Percentiles rank a stretch among this genome's conserved stretches.
phyloP scores from a whole-genome alignment of 441 rosid genomes.

The Viola pubescens region DNA sequence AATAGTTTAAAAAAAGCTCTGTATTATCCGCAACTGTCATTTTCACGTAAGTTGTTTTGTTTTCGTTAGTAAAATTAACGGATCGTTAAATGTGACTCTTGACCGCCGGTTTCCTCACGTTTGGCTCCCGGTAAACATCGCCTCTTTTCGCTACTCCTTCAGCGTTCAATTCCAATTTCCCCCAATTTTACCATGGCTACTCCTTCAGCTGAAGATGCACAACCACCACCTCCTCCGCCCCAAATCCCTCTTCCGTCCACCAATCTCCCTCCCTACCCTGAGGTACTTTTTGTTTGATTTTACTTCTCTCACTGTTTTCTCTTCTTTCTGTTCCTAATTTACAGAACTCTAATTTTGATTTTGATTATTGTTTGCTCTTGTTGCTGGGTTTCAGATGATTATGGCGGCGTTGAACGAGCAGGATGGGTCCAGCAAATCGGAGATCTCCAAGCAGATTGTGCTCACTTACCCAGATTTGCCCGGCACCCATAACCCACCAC shows the following conservation, averaged over 20 bases:
- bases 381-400: constrained; percentile 41
- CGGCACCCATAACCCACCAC: constrained; percentile 47
- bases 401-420: constrained; percentile 43
- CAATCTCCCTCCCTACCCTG: constrained; percentile 29
- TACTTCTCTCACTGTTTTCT: background rate
- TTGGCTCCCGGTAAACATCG: too few species aligned
- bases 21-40: too few species aligned
- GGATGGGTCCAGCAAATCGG: constrained; percentile 45
- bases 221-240: constrained; percentile 6
- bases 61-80: too few species aligned
- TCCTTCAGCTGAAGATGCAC: background rate
- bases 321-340: background rate
- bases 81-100: too few species aligned
- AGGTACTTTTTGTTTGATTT: constrained; percentile 18
- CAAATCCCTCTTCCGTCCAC: constrained; percentile 8
- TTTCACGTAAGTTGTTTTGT: too few species aligned
- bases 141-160: too few species aligned
- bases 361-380: background rate
- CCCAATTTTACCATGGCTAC: constrained; percentile 4
- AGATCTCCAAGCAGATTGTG: constrained; percentile 54
- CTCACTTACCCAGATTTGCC: constrained; percentile 42
- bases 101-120: too few species aligned
- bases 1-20: too few species aligned
- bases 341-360: background rate
- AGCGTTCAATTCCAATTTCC: constrained; percentile 6